Evolutionary conservation across 257 asterid genomes (phyloP).

Genomic region (Solanum corneliomulleri): DNA sequence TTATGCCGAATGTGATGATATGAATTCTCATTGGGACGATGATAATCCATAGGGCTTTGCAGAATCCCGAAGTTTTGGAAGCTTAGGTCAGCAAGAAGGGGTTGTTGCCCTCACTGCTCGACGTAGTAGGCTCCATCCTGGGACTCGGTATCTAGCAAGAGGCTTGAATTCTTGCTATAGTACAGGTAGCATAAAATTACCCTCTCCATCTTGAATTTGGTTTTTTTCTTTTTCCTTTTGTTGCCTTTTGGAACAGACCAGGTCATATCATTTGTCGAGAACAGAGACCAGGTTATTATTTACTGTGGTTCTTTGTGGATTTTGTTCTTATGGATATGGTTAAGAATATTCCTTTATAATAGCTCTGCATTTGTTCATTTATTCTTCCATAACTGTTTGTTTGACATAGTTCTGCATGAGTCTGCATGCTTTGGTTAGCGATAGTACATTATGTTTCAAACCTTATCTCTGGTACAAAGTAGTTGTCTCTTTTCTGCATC

Average conservation of each 20-base stretch:
- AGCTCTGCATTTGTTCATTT: neutral
- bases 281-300: neutral
- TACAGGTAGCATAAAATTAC: conserved; percentile 49
- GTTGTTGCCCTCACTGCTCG: conserved; percentile 92
- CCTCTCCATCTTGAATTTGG: neutral
- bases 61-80: conserved; percentile 82
- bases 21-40: conserved; percentile 22
- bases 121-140: conserved; percentile 98
- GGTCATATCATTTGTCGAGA: neutral
- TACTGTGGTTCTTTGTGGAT: neutral
- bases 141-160: conserved; percentile 95
- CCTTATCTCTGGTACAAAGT: neutral
- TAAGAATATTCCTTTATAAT: neutral
- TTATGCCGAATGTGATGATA: neutral
- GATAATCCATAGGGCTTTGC: conserved; percentile 76
- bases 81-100: conserved; percentile 94
- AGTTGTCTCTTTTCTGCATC: neutral
- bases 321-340: neutral
- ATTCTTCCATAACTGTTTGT: neutral
- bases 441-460: neutral
- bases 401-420: neutral
- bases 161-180: conserved; percentile 91
- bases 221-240: conserved; percentile 3
- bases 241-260: neutral
- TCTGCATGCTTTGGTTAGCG: neutral